phyloP scores from a whole-genome alignment of 306 rosid genomes.

The cucumber (Cucumis sativus) region Cucumber_9930_V3 NC_026657.2:22508501-22509000 shows the following conservation, averaged over 20 bases:
- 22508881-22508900: slow-evolving; percentile 50
- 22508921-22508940: slow-evolving; percentile 70
- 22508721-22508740: slow-evolving; percentile 64
- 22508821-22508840: slow-evolving; percentile 61
- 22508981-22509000: slow-evolving; percentile 92
- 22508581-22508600: neutral
- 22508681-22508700: neutral
- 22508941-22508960: slow-evolving; percentile 86
- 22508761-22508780: slow-evolving; percentile 55
- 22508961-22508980: slow-evolving; percentile 83
- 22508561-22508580: neutral
- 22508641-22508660: neutral
- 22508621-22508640: neutral
- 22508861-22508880: slow-evolving; percentile 87
- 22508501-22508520: too few relatives aligned
- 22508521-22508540: too few relatives aligned
- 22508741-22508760: slow-evolving; percentile 55
- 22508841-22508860: slow-evolving; percentile 78
- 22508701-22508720: slow-evolving; percentile 52
- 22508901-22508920: slow-evolving; percentile 71
- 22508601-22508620: neutral
- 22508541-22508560: too few relatives aligned
- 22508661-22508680: too few relatives aligned
- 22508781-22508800: neutral
- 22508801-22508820: slow-evolving; percentile 1